Percentiles rank a stretch among this genome's conserved stretches.
Evolutionary conservation across 176 grass and related monocot species (phyloP).

Genomic region (Avena insularis): DNA sequence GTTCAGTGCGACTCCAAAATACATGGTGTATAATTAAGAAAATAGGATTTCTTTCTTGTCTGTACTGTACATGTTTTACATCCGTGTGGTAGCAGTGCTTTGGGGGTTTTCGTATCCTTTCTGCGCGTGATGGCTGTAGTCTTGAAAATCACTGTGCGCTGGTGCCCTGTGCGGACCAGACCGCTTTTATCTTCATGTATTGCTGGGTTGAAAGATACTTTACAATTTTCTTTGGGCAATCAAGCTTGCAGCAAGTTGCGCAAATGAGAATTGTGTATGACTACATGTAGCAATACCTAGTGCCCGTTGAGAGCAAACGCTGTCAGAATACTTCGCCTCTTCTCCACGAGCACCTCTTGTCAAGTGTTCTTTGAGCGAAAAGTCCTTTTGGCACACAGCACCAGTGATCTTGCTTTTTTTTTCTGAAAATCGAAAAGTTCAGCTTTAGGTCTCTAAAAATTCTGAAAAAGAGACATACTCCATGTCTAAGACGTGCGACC

Average conservation of each 20-base stretch:
- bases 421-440: too few species aligned
- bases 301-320: too few species aligned
- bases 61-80: constrained; percentile 5
- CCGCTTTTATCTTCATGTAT: not conserved
- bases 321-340: too few species aligned
- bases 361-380: too few species aligned
- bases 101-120: not conserved
- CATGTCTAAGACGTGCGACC: too few species aligned
- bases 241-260: not conserved
- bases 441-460: too few species aligned
- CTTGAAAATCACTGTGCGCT: not conserved
- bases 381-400: too few species aligned
- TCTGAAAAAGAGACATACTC: too few species aligned
- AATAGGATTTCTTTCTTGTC: not conserved
- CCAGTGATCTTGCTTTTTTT: too few species aligned
- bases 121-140: not conserved
- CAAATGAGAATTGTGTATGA: not conserved
- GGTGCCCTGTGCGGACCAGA: not conserved
- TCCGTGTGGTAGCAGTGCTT: not conserved
- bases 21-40: constrained; percentile 93
- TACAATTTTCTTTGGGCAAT: not conserved
- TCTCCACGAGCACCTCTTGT: too few species aligned
- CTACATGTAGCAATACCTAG: too few species aligned
- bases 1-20: constrained; percentile 87
- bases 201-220: not conserved